Percentiles rank a stretch among this genome's conserved stretches.
These are phyloP conservation scores for Francoa sonchifolia DNA, from an alignment of 441 rosid species.

Conservation along the genomic window DNA sequence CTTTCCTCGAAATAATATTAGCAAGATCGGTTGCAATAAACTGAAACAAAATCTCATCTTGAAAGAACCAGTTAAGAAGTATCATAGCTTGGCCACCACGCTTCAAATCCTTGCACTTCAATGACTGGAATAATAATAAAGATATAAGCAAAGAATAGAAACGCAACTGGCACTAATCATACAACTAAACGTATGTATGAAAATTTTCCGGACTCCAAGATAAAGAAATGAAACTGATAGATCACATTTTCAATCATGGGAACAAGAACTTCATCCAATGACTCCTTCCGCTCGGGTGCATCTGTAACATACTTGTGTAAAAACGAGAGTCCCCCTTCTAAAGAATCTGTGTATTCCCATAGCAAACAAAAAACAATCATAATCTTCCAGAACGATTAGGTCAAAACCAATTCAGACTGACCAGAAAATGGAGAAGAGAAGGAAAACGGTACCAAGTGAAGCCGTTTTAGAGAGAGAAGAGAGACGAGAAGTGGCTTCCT, in stretches of 20 bases:
- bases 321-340: constrained; percentile 67
- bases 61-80: constrained; percentile 60
- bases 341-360: constrained; percentile 29
- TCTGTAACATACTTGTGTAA: constrained; percentile 46
- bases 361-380: neutral
- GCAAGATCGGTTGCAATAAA: constrained; percentile 33
- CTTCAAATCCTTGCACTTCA: constrained; percentile 44
- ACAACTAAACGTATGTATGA: neutral
- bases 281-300: constrained; percentile 32
- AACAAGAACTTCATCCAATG: constrained; percentile 49
- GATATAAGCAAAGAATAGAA: neutral
- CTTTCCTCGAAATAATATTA: constrained; percentile 36
- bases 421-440: neutral
- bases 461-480: constrained; percentile 29
- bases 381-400: neutral
- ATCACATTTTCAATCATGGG: constrained; percentile 66
- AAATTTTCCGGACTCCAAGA: neutral
- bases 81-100: constrained; percentile 39
- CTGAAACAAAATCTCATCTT: constrained; percentile 51
- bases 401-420: no score
- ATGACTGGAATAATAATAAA: constrained; percentile 30
- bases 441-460: constrained; percentile 28
- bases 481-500: constrained; percentile 36
- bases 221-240: neutral
- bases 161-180: neutral